These are phyloP conservation scores for Pascua guehoae DNA, from an alignment of 1,284 basidiomycete species.

Conservation along the genomic window DNA sequence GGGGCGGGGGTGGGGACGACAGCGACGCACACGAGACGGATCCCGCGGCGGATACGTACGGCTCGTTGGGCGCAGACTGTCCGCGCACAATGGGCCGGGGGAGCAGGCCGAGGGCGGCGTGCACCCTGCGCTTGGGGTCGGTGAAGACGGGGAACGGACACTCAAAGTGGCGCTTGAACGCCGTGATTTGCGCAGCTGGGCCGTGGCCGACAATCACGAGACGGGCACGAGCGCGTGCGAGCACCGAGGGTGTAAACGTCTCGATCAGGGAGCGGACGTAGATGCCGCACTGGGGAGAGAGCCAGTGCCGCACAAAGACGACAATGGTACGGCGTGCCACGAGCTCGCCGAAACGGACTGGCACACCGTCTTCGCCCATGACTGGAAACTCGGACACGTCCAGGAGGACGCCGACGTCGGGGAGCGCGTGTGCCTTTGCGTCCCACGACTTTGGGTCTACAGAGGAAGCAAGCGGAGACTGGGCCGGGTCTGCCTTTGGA, in stretches of 20 bases:
- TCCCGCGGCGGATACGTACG: slow-evolving; percentile 50
- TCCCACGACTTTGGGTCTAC: too few relatives aligned
- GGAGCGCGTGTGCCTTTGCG: slow-evolving; percentile 1
- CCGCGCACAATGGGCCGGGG: slow-evolving; percentile 48
- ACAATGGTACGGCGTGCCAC: slow-evolving; percentile 64
- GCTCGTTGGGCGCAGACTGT: slow-evolving; percentile 49
- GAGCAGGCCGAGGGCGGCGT: slow-evolving; percentile 71
- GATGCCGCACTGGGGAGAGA: slow-evolving; percentile 74
- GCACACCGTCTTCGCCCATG: slow-evolving; percentile 63
- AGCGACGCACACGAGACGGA: slow-evolving; percentile 49
- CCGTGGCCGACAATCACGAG: slow-evolving; percentile 70
- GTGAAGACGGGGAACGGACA: slow-evolving; percentile 62
- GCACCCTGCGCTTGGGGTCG: slow-evolving; percentile 67
- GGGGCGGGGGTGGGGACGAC: not conserved
- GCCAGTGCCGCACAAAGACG: slow-evolving; percentile 53
- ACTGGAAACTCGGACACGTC: slow-evolving; percentile 63
- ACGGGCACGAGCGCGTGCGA: slow-evolving; percentile 54
- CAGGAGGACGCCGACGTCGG: slow-evolving; percentile 49
- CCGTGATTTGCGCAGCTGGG: slow-evolving; percentile 32
- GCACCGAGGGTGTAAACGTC: slow-evolving; percentile 55
- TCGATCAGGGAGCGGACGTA: slow-evolving; percentile 68
- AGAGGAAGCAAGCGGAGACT: too few relatives aligned
- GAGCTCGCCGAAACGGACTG: slow-evolving; percentile 67
- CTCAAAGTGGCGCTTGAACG: slow-evolving; percentile 53
- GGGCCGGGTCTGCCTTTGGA: too few relatives aligned